Evolutionary conservation across 345 rosid species (phyloP).

Genomic region (Linum usitatissimum): DNA sequence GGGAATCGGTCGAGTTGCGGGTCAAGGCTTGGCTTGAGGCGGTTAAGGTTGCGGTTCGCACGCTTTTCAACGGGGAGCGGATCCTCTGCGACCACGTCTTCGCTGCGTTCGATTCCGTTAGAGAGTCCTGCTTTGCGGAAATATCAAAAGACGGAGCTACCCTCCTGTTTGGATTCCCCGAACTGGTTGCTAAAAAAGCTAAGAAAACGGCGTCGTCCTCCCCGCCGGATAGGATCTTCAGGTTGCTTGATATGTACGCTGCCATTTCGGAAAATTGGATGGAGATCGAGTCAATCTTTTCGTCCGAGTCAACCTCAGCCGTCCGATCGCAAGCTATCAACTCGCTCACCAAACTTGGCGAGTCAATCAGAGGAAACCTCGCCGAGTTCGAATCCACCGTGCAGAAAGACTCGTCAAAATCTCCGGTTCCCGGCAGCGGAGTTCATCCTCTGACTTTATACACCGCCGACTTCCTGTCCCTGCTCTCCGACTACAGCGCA

Average conservation of each 20-base stretch:
- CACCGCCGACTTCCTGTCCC: constrained; percentile 40
- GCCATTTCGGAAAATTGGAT: constrained; percentile 4
- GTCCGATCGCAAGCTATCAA: constrained; percentile 38
- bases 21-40: constrained; percentile 3
- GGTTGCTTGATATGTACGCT: constrained; percentile 5
- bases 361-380: constrained; percentile 28
- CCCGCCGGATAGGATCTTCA: constrained; percentile 9
- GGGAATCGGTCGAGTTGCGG: constrained; percentile 5
- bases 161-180: constrained; percentile 5
- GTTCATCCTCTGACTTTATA: constrained; percentile 40
- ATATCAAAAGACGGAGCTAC: not conserved
- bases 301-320: constrained; percentile 29
- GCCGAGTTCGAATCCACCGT: constrained; percentile 38
- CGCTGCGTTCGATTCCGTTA: constrained; percentile 1
- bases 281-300: constrained; percentile 39
- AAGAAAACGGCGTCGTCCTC: not conserved
- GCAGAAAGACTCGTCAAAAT: constrained; percentile 44
- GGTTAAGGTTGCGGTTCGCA: not conserved
- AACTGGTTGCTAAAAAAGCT: not conserved
- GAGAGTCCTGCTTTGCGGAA: constrained; percentile 5
- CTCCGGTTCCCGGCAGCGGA: constrained; percentile 33
- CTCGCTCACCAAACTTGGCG: constrained; percentile 39
- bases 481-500: constrained; percentile 44
- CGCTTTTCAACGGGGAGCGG: constrained; percentile 5
- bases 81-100: constrained; percentile 4